Percentiles rank a stretch among this genome's conserved stretches.
phyloP scores from a whole-genome alignment of 2,329 filamentous ascomycete genomes.

The Colletotrichum noveboracense region DNA sequence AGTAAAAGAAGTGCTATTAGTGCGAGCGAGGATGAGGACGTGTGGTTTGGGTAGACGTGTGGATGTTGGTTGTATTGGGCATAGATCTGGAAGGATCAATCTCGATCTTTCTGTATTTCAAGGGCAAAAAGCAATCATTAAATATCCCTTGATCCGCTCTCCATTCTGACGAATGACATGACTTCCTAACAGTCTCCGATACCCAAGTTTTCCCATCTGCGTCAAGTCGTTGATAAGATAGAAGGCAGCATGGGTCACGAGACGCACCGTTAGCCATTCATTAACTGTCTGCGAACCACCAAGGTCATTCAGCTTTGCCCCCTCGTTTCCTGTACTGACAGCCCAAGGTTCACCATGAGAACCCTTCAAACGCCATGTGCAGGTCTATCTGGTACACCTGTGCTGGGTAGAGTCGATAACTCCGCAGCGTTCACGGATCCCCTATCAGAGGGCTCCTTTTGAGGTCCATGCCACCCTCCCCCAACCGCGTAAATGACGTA shows the following conservation, averaged over 20 bases:
- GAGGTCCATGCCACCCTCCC: not conserved
- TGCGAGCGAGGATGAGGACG: rapidly evolving
- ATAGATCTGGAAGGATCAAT: not conserved
- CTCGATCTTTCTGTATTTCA: not conserved
- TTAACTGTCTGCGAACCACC: not conserved
- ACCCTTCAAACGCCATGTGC: not conserved
- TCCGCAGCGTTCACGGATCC: not conserved
- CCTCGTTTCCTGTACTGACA: not conserved
- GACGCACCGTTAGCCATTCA: not conserved
- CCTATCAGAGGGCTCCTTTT: not conserved
- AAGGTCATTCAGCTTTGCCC: not conserved
- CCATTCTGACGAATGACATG: not conserved
- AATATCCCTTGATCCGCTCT: not conserved
- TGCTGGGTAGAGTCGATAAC: not conserved
- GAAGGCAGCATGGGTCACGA: not conserved
- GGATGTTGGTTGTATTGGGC: not conserved
- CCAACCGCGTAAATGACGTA: not conserved
- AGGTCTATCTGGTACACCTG: not conserved
- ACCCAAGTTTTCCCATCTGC: not conserved
- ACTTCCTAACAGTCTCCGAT: rapidly evolving
- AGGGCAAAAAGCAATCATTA: not conserved
- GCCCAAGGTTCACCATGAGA: not conserved
- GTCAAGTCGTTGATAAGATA: not conserved
- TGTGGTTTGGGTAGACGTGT: not conserved
- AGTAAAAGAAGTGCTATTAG: not conserved